Base-by-base conservation (phyloP, 176 grass and related monocot species). In the Eremochloa ophiuroides region DNA sequence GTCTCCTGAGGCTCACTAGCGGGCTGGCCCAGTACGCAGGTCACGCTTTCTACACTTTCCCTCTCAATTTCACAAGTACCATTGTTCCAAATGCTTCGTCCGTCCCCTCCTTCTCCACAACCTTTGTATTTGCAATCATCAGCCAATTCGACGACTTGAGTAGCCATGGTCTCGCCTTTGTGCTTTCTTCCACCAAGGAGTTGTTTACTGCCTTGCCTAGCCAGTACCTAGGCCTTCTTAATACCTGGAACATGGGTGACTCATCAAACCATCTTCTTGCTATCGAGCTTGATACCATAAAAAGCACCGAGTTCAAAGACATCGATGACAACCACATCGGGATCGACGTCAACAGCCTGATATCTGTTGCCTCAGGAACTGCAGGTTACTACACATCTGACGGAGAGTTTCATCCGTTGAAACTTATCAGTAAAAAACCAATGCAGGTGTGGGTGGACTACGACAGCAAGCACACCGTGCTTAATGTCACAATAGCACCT, bases 401-500 rank as follows among this genome's bases (percentile, higher is more conserved):
- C 7, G 84, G 63, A 5, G 11, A 0, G 1, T 43, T 13, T 1
- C 41, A 13, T 79, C 0, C 0, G 0, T 58, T 87, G 55, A 27
- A 1, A 5, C 80, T 87, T 5, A 23, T 15, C 58, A 82, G 69
- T 38, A 47, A 30, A 0, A 1, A 87, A 0, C n/a, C 74, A 0
- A 86, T 91, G 68, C 88, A 84, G 31, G 75, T 74, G 27, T 91
- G 84, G 84, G 64, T 87, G 2, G 81, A 89, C 55, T 89, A 89
- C 70, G n/a, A 80, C 1, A 70, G 87, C 7, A 29, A 20, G 9
- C 29, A 23, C 7, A 63, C 28, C 26, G 18, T 9, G 42, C 76
- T 89, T 6, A 15, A 85, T 23, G 87, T 85, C 31, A 79, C 76
- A 3, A 50, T 89, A 12, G 70, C 82, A 0, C 87, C 82, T 20